Evolutionary conservation across 371 early-diverging fungal species (phyloP), one percentile per base, ranked within the genome.

Genomic region (Nematocida sp.): DNA sequence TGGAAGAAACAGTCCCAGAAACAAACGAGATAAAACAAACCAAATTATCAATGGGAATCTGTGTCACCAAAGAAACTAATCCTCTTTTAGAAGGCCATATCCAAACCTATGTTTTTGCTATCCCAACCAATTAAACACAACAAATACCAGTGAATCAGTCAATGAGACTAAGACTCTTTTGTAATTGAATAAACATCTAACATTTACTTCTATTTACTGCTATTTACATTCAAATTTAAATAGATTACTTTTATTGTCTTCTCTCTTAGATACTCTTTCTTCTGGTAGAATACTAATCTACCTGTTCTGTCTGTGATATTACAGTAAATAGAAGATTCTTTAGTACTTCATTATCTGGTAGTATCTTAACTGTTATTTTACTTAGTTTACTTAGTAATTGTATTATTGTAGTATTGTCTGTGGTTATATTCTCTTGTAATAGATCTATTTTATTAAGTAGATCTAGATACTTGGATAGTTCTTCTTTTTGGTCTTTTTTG

Each of bases 251-350:
- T n/a, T n/a, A n/a, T n/a, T n/a, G n/a, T n/a, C n/a, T n/a, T n/a
- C n/a, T n/a, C n/a, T n/a, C n/a, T n/a, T n/a, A n/a, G n/a, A n/a
- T n/a, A n/a, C n/a, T n/a, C n/a, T n/a, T n/a, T n/a, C n/a, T n/a
- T n/a, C n/a, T n/a, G n/a, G n/a, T n/a, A n/a, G n/a, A n/a, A n/a
- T n/a, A n/a, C n/a, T n/a, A n/a, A n/a, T n/a, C n/a, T n/a, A n/a
- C n/a, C n/a, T n/a, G n/a, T n/a, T n/a, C n/a, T n/a, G n/a, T n/a
- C n/a, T n/a, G n/a, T n/a, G n/a, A n/a, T 40, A 67, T 48, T n/a
- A 67, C 35, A 25, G 57, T 47, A 60, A 57, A 70, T 31, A 70
- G 27, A 48, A 70, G 76, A 32, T 61, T 57, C 37, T 70, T 70
- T 31, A 70, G 46, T 1, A 57, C 48, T 11, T 70, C 74, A 32